These are phyloP conservation scores for Hepatocystis sp. DNA, from an alignment of 169 alveolate genomes.

Conservation along the genomic window DNA sequence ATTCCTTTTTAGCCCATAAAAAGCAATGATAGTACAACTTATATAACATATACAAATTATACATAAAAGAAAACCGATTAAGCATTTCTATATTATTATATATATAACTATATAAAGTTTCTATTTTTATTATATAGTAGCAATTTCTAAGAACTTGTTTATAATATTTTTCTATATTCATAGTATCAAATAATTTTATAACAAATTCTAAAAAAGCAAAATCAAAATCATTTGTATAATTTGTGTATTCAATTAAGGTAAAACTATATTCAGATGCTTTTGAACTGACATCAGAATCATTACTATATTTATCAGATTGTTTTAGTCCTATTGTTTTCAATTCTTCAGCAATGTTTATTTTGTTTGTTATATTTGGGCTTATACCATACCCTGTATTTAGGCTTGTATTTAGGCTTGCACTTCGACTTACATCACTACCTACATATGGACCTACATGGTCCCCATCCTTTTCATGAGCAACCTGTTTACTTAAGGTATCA, in stretches of 20 bases:
- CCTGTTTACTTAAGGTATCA: not conserved
- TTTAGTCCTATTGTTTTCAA: too few species aligned
- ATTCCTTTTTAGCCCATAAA: too few species aligned
- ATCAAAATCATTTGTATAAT: constrained; percentile 16
- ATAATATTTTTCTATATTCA: constrained; percentile 41
- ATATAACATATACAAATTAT: constrained; percentile 54
- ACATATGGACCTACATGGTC: not conserved
- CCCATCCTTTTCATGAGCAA: not conserved
- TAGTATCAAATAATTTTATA: constrained; percentile 30
- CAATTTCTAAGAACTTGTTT: constrained; percentile 52
- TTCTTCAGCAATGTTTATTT: not conserved
- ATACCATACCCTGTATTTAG: too few species aligned
- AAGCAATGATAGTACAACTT: constrained; percentile 58
- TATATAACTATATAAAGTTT: constrained; percentile 62
- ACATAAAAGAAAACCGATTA: constrained; percentile 35
- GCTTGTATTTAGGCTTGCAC: not conserved
- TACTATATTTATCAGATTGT: too few species aligned
- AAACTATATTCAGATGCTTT: constrained; percentile 23
- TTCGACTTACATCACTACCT: not conserved
- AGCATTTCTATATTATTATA: constrained; percentile 28
- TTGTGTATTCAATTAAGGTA: constrained; percentile 33
- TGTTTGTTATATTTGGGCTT: not conserved
- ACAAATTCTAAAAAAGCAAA: constrained; percentile 49
- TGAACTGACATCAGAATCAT: constrained; percentile 9
- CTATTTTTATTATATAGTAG: constrained; percentile 65